Percentiles rank a stretch among this genome's conserved stretches.
These are phyloP conservation scores for Mycena polygramma DNA, from an alignment of 768 basidiomycete genomes.

Conservation along the genomic window DNA sequence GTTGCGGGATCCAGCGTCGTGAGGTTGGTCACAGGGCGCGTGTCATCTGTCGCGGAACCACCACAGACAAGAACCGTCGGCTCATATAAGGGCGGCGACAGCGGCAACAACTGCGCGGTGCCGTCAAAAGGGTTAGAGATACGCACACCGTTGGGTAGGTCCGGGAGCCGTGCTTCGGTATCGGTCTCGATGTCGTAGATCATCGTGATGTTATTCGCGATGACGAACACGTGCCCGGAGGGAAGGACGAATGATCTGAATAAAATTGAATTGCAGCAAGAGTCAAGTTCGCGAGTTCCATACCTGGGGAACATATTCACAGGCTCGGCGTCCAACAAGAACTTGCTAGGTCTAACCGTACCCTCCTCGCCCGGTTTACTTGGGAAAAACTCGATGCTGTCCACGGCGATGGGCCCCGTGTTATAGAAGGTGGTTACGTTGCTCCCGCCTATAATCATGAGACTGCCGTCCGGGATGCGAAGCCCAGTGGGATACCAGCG, in stretches of 20 bases:
- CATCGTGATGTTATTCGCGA: slow-evolving; percentile 65
- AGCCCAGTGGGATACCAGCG: slow-evolving; percentile 44
- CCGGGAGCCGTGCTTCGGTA: slow-evolving; percentile 62
- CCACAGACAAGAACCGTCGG: slow-evolving; percentile 50
- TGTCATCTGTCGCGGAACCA: slow-evolving; percentile 38
- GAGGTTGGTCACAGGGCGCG: slow-evolving; percentile 31
- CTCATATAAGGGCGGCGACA: slow-evolving; percentile 45
- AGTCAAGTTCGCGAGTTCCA: slow-evolving; percentile 4
- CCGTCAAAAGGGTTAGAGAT: slow-evolving; percentile 50
- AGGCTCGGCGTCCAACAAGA: slow-evolving; percentile 36
- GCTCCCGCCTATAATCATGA: slow-evolving; percentile 52
- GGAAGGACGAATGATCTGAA: slow-evolving; percentile 64
- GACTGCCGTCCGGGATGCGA: slow-evolving; percentile 39
- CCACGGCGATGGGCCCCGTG: slow-evolving; percentile 21
- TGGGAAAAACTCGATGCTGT: slow-evolving; percentile 42
- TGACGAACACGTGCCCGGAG: slow-evolving; percentile 65
- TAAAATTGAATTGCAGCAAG: slow-evolving; percentile 43
- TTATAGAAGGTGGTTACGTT: slow-evolving; percentile 45
- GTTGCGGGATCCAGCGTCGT: slow-evolving; percentile 45
- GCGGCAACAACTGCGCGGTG: slow-evolving; percentile 45
- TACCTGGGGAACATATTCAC: slow-evolving; percentile 42
- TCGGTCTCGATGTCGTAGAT: slow-evolving; percentile 47
- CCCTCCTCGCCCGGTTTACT: slow-evolving; percentile 36
- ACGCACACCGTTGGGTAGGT: slow-evolving; percentile 68
- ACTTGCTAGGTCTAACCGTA: slow-evolving; percentile 33